Evolutionary conservation across 345 rosid genomes (phyloP).

Genomic region (Orychophragmus violaceus): DNA sequence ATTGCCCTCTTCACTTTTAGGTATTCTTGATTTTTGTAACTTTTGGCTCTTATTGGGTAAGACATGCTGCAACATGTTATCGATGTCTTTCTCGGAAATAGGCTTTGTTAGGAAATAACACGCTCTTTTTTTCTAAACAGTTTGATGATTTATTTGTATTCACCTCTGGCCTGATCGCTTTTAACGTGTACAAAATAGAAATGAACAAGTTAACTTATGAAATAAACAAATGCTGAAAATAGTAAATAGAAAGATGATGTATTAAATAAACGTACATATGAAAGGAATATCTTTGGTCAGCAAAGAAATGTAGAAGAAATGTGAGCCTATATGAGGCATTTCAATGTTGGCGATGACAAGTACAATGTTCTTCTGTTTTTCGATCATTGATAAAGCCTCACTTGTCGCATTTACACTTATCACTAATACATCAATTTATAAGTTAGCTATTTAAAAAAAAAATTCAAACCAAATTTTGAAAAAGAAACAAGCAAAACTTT

Average conservation of each 20-base stretch:
- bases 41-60: background rate
- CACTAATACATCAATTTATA: slow-evolving; percentile 30
- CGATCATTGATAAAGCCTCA: slow-evolving; percentile 32
- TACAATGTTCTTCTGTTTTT: slow-evolving; percentile 24
- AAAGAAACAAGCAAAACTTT: background rate
- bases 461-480: background rate
- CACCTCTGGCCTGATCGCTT: slow-evolving; percentile 36
- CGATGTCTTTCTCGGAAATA: slow-evolving; percentile 29
- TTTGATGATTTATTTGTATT: background rate
- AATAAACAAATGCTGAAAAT: background rate
- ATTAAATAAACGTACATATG: slow-evolving; percentile 20
- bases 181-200: background rate
- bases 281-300: slow-evolving; percentile 26
- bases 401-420: slow-evolving; percentile 22
- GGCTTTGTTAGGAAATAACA: slow-evolving; percentile 32
- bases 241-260: background rate
- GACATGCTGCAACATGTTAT: slow-evolving; percentile 40
- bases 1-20: background rate
- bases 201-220: background rate
- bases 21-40: background rate
- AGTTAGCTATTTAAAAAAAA: background rate
- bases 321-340: slow-evolving; percentile 24
- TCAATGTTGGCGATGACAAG: slow-evolving; percentile 39
- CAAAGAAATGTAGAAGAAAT: slow-evolving; percentile 19
- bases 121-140: slow-evolving; percentile 31